Percentiles rank a stretch among this genome's conserved stretches.
These are phyloP conservation scores for Talaromyces sp. DNA, from an alignment of 2,329 filamentous ascomycete species.

Conservation along the genomic window DNA sequence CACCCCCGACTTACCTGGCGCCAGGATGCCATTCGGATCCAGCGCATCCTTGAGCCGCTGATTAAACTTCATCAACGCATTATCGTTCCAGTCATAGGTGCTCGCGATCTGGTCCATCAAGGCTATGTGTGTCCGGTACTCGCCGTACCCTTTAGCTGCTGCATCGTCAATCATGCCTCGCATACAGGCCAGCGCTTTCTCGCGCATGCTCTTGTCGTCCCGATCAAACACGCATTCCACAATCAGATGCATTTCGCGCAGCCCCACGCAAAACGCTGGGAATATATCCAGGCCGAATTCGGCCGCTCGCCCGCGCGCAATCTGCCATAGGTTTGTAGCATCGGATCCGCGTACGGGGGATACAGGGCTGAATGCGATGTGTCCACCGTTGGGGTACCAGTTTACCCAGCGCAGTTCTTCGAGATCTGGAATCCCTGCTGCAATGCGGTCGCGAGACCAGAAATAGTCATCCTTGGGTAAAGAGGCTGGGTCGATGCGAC, in stretches of 20 bases:
- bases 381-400: slow-evolving; percentile 29
- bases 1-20: slow-evolving; percentile 46
- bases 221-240: slow-evolving; percentile 14
- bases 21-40: slow-evolving; percentile 46
- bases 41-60: slow-evolving; percentile 44
- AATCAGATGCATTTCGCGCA: slow-evolving; percentile 25
- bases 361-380: slow-evolving; percentile 44
- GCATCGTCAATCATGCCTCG: slow-evolving; percentile 10
- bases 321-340: slow-evolving; percentile 34
- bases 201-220: slow-evolving; percentile 6
- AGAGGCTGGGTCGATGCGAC: slow-evolving; percentile 33
- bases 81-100: slow-evolving; percentile 41
- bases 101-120: slow-evolving; percentile 29
- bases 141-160: slow-evolving; percentile 9
- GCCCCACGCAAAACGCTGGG: slow-evolving; percentile 36
- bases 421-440: slow-evolving; percentile 33
- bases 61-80: slow-evolving; percentile 40
- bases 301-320: slow-evolving; percentile 28
- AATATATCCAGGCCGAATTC: slow-evolving; percentile 33
- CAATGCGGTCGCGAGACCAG: slow-evolving; percentile 24
- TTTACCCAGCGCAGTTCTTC: slow-evolving; percentile 40
- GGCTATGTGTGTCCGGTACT: slow-evolving; percentile 11
- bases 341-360: slow-evolving; percentile 40
- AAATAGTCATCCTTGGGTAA: slow-evolving; percentile 30
- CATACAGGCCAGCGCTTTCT: slow-evolving; percentile 9